A percentile compares a stretch with the other conserved stretches of the same genome.
phyloP scores from a whole-genome alignment of 2,329 filamentous ascomycete species.

The Fusarium sororula region DNA sequence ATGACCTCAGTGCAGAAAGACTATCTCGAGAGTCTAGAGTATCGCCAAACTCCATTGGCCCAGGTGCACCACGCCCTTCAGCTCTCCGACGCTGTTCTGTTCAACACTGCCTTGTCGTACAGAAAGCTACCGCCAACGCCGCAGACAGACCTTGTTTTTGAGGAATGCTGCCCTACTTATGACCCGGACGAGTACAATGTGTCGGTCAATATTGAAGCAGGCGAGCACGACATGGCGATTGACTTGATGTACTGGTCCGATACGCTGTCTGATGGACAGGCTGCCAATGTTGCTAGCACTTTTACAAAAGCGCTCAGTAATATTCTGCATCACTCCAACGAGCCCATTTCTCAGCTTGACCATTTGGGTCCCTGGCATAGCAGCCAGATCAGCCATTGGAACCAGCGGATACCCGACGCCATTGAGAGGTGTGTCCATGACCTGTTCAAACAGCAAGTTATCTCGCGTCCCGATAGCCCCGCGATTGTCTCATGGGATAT shows the following conservation, averaged over 20 bases:
- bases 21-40: slow-evolving; percentile 25
- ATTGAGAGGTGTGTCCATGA: slow-evolving; percentile 26
- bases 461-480: neutral
- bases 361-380: slow-evolving; percentile 8
- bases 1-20: slow-evolving; percentile 22
- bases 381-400: slow-evolving; percentile 15
- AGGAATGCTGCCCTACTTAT: slow-evolving; percentile 36
- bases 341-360: slow-evolving; percentile 10
- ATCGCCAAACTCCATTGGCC: slow-evolving; percentile 19
- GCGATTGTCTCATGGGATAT: slow-evolving; percentile 34
- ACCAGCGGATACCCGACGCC: neutral
- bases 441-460: slow-evolving; percentile 11
- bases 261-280: slow-evolving; percentile 27
- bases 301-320: slow-evolving; percentile 34
- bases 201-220: slow-evolving; percentile 34
- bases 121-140: slow-evolving; percentile 26
- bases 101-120: slow-evolving; percentile 40
- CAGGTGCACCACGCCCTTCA: slow-evolving; percentile 37
- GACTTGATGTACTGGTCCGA: slow-evolving; percentile 40
- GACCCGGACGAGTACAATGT: slow-evolving; percentile 38
- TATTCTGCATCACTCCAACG: slow-evolving; percentile 16
- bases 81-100: slow-evolving; percentile 30
- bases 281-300: slow-evolving; percentile 25
- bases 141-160: slow-evolving; percentile 25
- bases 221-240: slow-evolving; percentile 27